phyloP scores from a whole-genome alignment of 768 basidiomycete genomes.

The Trametes villosa region DNA sequence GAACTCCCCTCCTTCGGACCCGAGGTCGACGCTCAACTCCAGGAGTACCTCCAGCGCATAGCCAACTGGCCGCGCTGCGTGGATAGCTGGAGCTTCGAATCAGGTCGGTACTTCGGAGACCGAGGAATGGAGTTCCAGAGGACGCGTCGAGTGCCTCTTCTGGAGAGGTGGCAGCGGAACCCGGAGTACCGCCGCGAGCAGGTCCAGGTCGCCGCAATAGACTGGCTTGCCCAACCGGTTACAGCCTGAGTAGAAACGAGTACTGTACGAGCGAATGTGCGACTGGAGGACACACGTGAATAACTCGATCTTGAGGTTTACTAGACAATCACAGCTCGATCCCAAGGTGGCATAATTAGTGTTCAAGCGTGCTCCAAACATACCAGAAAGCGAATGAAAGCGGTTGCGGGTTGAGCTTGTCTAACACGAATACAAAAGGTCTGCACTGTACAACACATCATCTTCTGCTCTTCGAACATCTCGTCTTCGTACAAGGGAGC shows the following conservation, averaged over 20 bases:
- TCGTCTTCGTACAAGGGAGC: neutral
- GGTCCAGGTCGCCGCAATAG: conserved; percentile 8
- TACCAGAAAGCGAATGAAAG: conserved; percentile 15
- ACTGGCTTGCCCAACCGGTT: neutral
- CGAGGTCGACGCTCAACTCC: conserved; percentile 31
- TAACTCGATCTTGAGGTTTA: no score
- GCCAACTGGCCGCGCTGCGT: conserved; percentile 34
- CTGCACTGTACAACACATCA: conserved; percentile 5
- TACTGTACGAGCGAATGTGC: no score
- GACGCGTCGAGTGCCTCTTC: conserved; percentile 23
- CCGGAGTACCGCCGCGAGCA: neutral
- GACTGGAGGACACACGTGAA: no score
- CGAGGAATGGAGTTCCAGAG: conserved; percentile 31
- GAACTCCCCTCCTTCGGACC: conserved; percentile 35
- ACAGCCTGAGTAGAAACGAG: neutral
- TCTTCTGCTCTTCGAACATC: neutral
- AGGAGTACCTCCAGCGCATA: conserved; percentile 31
- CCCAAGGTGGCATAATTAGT: neutral
- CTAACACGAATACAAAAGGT: conserved; percentile 18
- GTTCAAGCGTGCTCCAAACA: no score
- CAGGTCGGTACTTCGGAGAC: conserved; percentile 37
- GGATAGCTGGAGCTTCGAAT: conserved; percentile 38
- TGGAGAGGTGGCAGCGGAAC: conserved; percentile 15
- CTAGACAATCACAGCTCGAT: no score
- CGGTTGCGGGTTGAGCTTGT: conserved; percentile 3